A percentile compares a stretch with the other conserved stretches of the same genome.
These are phyloP conservation scores for Candida germanica DNA, from an alignment of 805 yeast species.

Conservation along the genomic window DNA sequence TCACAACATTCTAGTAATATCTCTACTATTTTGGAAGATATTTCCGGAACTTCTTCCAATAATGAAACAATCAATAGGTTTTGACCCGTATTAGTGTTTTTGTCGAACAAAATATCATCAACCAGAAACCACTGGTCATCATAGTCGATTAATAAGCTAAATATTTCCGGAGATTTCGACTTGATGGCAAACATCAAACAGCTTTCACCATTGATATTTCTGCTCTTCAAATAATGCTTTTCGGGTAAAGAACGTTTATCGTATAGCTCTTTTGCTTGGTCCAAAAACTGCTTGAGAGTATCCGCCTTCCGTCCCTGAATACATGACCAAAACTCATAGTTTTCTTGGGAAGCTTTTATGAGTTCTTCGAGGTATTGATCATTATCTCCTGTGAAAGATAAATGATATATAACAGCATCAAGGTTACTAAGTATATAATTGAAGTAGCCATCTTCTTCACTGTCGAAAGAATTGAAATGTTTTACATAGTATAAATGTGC, in stretches of 20 bases:
- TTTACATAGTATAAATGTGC: constrained; percentile 66
- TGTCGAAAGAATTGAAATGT: constrained; percentile 45
- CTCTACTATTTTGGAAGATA: constrained; percentile 42
- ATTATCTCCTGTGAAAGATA: constrained; percentile 35
- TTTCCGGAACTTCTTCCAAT: constrained; percentile 47
- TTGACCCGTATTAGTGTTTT: constrained; percentile 46
- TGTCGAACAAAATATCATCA: constrained; percentile 68
- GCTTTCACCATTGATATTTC: constrained; percentile 61
- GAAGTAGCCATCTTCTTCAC: constrained; percentile 49
- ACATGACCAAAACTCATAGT: constrained; percentile 52
- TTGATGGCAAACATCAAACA: constrained; percentile 60
- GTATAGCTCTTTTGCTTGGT: constrained; percentile 7
- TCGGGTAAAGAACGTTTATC: constrained; percentile 14
- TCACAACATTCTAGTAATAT: constrained; percentile 43
- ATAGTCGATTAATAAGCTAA: constrained; percentile 44
- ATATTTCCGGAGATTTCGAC: constrained; percentile 41
- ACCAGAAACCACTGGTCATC: constrained; percentile 51
- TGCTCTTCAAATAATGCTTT: constrained; percentile 22
- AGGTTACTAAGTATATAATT: constrained; percentile 82
- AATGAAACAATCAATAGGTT: constrained; percentile 63
- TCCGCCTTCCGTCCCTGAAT: constrained; percentile 33
- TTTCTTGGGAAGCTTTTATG: constrained; percentile 40
- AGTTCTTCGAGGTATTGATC: constrained; percentile 24
- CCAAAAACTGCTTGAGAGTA: constrained; percentile 16
- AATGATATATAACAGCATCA: constrained; percentile 74